These are phyloP conservation scores for Skeletonema potamos DNA, from an alignment of 108 stramenopile species.

Conservation along the genomic window DNA sequence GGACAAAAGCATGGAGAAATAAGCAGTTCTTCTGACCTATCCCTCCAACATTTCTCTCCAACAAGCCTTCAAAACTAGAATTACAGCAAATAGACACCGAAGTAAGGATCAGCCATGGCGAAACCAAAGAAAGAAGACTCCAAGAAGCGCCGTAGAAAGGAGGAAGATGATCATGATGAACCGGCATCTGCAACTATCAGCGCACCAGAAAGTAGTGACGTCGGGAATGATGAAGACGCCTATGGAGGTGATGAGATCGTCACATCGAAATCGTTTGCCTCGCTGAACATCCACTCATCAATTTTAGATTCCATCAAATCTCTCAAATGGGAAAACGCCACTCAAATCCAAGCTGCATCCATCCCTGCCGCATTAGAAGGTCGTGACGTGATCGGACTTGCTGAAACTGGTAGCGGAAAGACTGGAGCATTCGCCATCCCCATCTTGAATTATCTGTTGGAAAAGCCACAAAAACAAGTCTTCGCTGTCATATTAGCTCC, in stretches of 20 bases:
- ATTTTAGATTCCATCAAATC: slow-evolving; percentile 78
- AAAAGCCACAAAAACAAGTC: slow-evolving; percentile 72
- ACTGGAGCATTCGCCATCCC: slow-evolving; percentile 96
- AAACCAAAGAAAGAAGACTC: not conserved
- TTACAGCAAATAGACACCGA: too few relatives aligned
- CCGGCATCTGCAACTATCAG: not conserved
- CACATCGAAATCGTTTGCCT: slow-evolving; percentile 76
- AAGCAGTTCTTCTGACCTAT: too few relatives aligned
- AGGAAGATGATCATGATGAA: not conserved
- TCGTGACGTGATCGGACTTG: slow-evolving; percentile 89
- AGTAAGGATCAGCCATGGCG: not conserved
- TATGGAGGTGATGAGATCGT: slow-evolving; percentile 46
- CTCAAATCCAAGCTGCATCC: slow-evolving; percentile 90
- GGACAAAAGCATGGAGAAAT: too few relatives aligned
- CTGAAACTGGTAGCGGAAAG: slow-evolving; percentile 93
- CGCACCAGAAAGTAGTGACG: not conserved
- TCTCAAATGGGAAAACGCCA: slow-evolving; percentile 94
- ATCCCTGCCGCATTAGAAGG: slow-evolving; percentile 88
- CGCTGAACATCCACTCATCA: slow-evolving; percentile 80
- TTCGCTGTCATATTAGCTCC: slow-evolving; percentile 95
- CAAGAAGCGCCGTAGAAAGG: not conserved
- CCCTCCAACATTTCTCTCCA: too few relatives aligned
- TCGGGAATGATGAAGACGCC: slow-evolving; percentile 34
- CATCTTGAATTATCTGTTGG: slow-evolving; percentile 87
- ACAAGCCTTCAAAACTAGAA: not conserved